phyloP scores from a whole-genome alignment of 2,329 filamentous ascomycete genomes.

The Coniochaeta sp. region DNA sequence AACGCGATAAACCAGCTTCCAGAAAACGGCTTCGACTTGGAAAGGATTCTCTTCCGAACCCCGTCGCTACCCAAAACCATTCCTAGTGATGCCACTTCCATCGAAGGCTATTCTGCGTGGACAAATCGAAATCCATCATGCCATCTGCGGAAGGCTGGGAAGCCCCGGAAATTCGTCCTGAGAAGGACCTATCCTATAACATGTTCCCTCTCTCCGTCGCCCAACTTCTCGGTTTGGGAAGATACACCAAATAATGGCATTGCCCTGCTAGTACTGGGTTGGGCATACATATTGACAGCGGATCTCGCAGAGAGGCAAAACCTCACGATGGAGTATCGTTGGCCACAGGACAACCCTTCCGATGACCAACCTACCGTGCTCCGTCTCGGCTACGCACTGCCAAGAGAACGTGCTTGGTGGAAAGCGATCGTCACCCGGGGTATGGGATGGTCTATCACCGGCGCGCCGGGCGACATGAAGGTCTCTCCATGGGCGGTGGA shows the following conservation, averaged over 20 bases:
- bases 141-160: background rate
- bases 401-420: slow-evolving; percentile 4
- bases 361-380: background rate
- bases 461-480: background rate
- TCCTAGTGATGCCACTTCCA: background rate
- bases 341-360: background rate
- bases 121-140: slow-evolving; percentile 1
- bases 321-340: background rate
- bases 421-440: slow-evolving; percentile 1
- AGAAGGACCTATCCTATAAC: background rate
- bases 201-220: background rate
- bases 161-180: background rate
- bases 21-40: slow-evolving; percentile 1
- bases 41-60: slow-evolving; percentile 4
- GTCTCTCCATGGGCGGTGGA: slow-evolving; percentile 5
- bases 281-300: slow-evolving; percentile 8
- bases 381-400: slow-evolving; percentile 2
- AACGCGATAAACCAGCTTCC: background rate
- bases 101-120: slow-evolving; percentile 7
- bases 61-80: slow-evolving; percentile 3
- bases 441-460: slow-evolving; percentile 2
- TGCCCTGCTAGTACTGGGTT: slow-evolving; percentile 7
- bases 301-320: slow-evolving; percentile 8
- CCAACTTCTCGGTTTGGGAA: slow-evolving; percentile 4
- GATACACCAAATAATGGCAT: slow-evolving; percentile 9